Evolutionary conservation across 163 green algal species (phyloP), one percentile per base, ranked within the genome.

Genomic region (Scenedesmus sp.): DNA sequence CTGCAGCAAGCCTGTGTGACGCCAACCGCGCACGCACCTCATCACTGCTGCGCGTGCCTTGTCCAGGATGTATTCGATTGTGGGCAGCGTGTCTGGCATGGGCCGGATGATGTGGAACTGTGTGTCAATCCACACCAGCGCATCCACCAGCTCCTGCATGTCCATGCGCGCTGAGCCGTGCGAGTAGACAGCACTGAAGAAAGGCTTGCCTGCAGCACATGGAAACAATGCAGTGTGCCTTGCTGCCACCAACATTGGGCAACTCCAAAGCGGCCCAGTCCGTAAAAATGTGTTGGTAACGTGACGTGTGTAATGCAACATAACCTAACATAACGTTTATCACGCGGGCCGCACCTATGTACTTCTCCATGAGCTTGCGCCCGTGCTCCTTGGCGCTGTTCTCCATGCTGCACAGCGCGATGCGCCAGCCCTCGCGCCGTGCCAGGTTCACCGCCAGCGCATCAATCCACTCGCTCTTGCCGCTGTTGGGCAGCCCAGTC

Each of bases 391-490:
- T 64, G 3, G 83, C 73, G 56, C n/a, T 91, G 94, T 99, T 99
- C 95, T 99, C 98, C 94, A 99, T 97, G 52, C 96, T 98, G 93
- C 97, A 99, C 84, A 99, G 91, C 7, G 96, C 98, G 93, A 99
- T 98, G 74, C 89, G 95, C 97, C 97, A 99, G 82, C 96, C 96
- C 73, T 98, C 92, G 12, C 93, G 26, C 57, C 95, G 82, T 1
- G 96, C 93, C 86, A 99, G 95, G 93, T 99, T 99, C 90, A 96
- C 95, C 34, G 98, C 93, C 76, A 99, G 95, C n/a, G 97, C 97
- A 90, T 99, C 98, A 18, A 99, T 95, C 97, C 97, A 99, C 93
- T 99, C 97, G 66, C 92, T 97, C 94, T 99, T 99, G 91, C 98
- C 98, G 54, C 95, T 98, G 96, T 99, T 99, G 84, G 98, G 98